These are phyloP conservation scores for Cyberlindnera maclurae DNA, from an alignment of 805 yeast genomes.

Conservation along the genomic window DNA sequence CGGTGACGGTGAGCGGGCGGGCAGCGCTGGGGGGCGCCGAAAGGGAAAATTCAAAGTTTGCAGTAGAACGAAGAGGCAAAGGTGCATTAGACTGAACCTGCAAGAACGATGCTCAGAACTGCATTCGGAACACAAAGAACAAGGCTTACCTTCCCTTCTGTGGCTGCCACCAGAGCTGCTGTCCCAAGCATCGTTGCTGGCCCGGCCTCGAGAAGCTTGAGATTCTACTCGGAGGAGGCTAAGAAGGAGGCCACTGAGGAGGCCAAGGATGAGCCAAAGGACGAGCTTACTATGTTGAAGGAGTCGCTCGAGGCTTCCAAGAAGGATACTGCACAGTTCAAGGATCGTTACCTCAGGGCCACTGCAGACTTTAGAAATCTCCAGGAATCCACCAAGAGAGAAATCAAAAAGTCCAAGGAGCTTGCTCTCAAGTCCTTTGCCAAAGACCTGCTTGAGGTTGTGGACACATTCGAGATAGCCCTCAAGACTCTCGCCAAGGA, in stretches of 20 bases:
- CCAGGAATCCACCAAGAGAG: constrained; percentile 25
- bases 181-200: constrained; percentile 5
- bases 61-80: too few species aligned
- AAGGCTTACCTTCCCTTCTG: constrained; percentile 6
- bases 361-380: constrained; percentile 26
- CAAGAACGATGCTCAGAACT: constrained; percentile 16
- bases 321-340: constrained; percentile 23
- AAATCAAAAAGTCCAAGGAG: constrained; percentile 24
- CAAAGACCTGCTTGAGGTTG: constrained; percentile 23
- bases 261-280: constrained; percentile 15
- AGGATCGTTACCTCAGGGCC: constrained; percentile 22
- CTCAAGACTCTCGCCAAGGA: constrained; percentile 21
- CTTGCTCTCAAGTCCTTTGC: constrained; percentile 25
- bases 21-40: too few species aligned
- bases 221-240: constrained; percentile 24
- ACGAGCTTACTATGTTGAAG: constrained; percentile 15
- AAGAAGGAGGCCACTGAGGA: constrained; percentile 16
- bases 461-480: constrained; percentile 26
- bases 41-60: too few species aligned
- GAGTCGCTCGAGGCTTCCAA: constrained; percentile 18
- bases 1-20: too few species aligned
- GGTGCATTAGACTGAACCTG: too few species aligned
- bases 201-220: constrained; percentile 7
- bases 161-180: constrained; percentile 6
- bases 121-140: constrained; percentile 8